Conservation (phyloP, 768 basidiomycete species). For the Lentinula sp. region DNA sequence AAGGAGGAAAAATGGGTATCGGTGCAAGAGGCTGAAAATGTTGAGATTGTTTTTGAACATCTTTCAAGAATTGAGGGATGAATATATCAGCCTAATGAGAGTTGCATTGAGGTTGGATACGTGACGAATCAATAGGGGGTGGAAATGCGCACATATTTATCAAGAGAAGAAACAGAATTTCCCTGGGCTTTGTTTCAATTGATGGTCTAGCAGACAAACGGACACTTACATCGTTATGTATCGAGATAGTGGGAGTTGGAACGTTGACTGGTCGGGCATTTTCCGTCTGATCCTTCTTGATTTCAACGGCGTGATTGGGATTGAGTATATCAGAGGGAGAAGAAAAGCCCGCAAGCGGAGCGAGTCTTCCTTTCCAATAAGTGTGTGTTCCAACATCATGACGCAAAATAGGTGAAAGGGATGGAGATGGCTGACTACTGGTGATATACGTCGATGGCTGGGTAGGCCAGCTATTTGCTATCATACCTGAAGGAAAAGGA, state of each 20-base stretch:
- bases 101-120: neutral
- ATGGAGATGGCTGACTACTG: neutral
- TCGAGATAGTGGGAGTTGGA: neutral
- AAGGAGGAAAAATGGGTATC: conserved; percentile 34
- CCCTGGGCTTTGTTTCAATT: neutral
- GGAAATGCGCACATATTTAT: conserved; percentile 36
- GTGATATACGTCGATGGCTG: neutral
- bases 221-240: neutral
- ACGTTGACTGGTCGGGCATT: neutral
- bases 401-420: neutral
- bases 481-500: neutral
- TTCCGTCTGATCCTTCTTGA: conserved; percentile 7
- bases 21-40: conserved; percentile 34
- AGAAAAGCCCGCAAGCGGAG: conserved; percentile 33
- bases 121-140: neutral
- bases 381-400: conserved; percentile 20
- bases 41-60: conserved; percentile 41
- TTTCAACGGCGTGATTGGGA: conserved; percentile 10
- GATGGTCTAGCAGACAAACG: neutral
- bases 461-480: neutral
- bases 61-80: conserved; percentile 42
- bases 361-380: conserved; percentile 36
- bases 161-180: conserved; percentile 19
- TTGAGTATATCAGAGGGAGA: conserved; percentile 27
- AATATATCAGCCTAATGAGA: conserved; percentile 37